Evolutionary conservation across 106 monocot genomes (phyloP), one percentile per base, ranked within the genome.

Genomic region (Posidonia australis): DNA sequence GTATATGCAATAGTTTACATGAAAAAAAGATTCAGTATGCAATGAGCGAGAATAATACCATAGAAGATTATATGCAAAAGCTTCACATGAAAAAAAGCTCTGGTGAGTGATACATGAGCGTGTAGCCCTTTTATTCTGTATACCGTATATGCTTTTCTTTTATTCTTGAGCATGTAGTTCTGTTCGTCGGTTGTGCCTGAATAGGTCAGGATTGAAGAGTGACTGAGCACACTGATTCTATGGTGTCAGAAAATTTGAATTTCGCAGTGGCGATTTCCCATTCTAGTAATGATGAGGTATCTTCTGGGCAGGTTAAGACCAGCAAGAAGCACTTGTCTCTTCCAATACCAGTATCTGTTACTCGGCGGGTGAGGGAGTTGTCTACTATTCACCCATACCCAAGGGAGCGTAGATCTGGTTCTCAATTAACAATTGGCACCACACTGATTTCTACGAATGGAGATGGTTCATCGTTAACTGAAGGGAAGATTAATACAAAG

Each of bases 371-470:
- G 5, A 73, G 74, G 44, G 75, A 78, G 46, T 48, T 83, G 62
- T 70, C 82, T 23, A 43, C 58, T 10, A 68, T 76, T 45, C 54
- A 83, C 32, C 78, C 82, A 32, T 79, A 83, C 31, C 82, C 82
- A 18, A 78, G 78, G 58, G 66, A 46, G 23, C 47, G 63, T 42
- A 62, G 67, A 17, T 19, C 72, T 10, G 46, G 61, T 13, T 44
- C 57, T 14, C 62, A 18, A 11, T 62, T 62, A 43, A 21, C n/a
- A 43, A 13, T 17, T 36, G 16, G 13, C 27, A 16, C 5, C 24
- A 17, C 58, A 17, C 26, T 56, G 12, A 22, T 56, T 56, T 58
- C 58, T 58, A 30, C 27, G 11, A 58, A 54, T 54, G 21, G 0
- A 21, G 24, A 54, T 54, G 24, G 23, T 22, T 22, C 53, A 22